Evolutionary conservation across 371 early-diverging fungal genomes (phyloP), one percentile per base, ranked within the genome.

Genomic region (Mucor indicus): DNA sequence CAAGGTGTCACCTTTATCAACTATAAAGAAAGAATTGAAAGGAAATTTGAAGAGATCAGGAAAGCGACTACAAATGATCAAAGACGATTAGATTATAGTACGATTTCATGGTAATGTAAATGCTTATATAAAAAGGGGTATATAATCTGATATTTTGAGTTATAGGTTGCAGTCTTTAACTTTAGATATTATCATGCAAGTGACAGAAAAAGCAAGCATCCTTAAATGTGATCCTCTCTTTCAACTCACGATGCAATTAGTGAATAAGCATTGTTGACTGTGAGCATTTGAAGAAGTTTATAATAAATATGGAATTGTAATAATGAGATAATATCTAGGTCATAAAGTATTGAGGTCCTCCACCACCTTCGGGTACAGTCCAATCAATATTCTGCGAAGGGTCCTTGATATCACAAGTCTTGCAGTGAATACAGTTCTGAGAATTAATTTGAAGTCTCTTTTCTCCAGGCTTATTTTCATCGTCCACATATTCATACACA

Each of bases 391-490:
- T 98, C 70, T 98, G 98, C 33, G 90, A 85, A 17, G 98, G 98
- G 69, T 97, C 98, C 71, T 98, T 98, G 71, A 98, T 98, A 66
- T 98, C 98, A 64, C 98, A 98, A 0, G 98, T 98, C 82, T 98
- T 98, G 83, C 98, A 98, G 68, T 98, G 98, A 47, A 98, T 89
- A 72, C 98, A 98, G 76, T 98, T 98, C 62, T 91, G 91, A 25
- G 93, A 85, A 72, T 98, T 98, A 72, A 98, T 96, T 75, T 97
- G 96, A 62, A 97, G 86, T n/a, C 95, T 80, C 77, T 96, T 90
- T 49, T 84, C 53, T 5, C 91, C 93, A 4, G 92, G 87, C 22
- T 84, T 83, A 15, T 73, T 75, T 53, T 93, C 96, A 53, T 94
- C 91, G 9, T 96, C 97, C 0, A 97, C 90, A 68, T 91, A 98